Percentiles rank a stretch among this genome's conserved stretches.
phyloP scores from a whole-genome alignment of 345 rosid genomes.

The Luvunga scandens region DNA sequence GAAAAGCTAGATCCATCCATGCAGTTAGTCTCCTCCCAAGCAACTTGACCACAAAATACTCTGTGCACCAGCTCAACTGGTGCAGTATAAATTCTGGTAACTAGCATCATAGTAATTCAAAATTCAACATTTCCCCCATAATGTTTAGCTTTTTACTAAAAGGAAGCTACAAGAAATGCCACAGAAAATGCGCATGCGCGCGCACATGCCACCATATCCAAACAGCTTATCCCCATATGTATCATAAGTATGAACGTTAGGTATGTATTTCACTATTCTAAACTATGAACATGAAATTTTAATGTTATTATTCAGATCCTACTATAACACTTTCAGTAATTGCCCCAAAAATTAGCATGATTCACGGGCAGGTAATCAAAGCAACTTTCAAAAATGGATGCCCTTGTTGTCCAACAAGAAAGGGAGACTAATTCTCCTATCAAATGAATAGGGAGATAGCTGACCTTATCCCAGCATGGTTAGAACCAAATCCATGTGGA shows the following conservation, averaged over 20 bases:
- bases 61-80: background rate
- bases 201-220: background rate
- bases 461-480: constrained; percentile 63
- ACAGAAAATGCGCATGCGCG: background rate
- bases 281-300: background rate
- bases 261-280: background rate
- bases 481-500: constrained; percentile 62
- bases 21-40: constrained; percentile 21
- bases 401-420: background rate
- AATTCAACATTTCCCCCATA: background rate
- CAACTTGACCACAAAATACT: background rate
- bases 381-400: constrained; percentile 1
- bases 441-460: constrained; percentile 17
- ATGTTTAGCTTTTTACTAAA: background rate
- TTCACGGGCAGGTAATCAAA: background rate
- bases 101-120: background rate
- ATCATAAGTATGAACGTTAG: background rate
- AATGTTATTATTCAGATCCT: background rate
- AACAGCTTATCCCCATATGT: background rate
- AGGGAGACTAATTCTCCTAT: background rate
- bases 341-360: background rate
- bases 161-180: background rate
- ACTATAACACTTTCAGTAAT: background rate
- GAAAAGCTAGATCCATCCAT: constrained; percentile 38
- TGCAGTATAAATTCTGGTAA: background rate